A percentile compares a stretch with the other conserved stretches of the same genome.
These are phyloP conservation scores for Leishmania arabica DNA, from an alignment of 208 protist species.

Conservation along the genomic window DNA sequence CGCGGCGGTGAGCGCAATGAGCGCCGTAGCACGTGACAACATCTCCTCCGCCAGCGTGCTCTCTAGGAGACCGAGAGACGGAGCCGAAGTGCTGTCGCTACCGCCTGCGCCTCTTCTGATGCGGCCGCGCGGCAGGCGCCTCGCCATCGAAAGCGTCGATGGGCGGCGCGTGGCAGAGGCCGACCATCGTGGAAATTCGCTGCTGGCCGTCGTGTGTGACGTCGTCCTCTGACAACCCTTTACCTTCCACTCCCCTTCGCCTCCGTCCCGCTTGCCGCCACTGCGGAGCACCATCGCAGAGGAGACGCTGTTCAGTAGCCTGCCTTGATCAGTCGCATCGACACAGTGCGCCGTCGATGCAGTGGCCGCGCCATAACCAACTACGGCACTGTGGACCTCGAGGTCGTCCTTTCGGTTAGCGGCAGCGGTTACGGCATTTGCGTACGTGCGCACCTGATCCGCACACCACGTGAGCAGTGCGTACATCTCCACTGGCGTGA, in stretches of 20 bases:
- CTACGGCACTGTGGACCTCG: background rate
- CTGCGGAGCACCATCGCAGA: background rate
- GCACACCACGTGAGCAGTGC: constrained; percentile 18
- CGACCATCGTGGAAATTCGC: background rate
- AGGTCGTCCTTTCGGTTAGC: background rate
- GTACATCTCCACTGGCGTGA: constrained; percentile 5
- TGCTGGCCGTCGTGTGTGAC: background rate
- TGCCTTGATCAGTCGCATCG: background rate
- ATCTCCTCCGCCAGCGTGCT: constrained; percentile 5
- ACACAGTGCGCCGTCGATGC: background rate
- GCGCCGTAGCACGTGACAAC: background rate
- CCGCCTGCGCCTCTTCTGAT: background rate
- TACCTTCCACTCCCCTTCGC: background rate
- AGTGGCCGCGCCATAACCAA: background rate
- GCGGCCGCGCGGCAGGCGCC: background rate
- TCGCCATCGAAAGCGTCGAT: constrained; percentile 7
- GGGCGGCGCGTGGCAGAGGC: background rate
- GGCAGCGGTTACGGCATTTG: constrained; percentile 1
- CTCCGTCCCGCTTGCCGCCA: background rate
- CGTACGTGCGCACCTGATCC: constrained; percentile 5
- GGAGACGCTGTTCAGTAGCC: background rate
- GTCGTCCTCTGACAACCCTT: background rate
- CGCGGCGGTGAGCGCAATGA: constrained; percentile 12
- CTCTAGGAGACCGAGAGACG: background rate
- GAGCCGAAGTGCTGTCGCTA: background rate